Evolutionary conservation across 2,329 filamentous ascomycete genomes (phyloP).

Genomic region (Pseudophaeomoniella oleicola): DNA sequence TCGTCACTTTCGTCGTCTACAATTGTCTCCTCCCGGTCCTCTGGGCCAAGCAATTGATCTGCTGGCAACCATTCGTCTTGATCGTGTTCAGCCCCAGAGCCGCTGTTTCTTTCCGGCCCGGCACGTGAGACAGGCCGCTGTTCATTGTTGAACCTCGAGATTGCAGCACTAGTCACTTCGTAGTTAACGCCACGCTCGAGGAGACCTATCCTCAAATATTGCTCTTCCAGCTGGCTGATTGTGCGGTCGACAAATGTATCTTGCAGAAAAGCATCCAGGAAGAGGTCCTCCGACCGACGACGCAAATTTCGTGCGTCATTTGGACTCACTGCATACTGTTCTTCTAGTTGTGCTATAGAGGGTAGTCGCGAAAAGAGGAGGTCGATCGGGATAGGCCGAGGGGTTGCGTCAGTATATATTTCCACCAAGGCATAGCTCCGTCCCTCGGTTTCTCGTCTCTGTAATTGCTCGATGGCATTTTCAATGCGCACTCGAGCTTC

Average conservation of each 20-base stretch:
- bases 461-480: not conserved
- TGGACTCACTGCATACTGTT: conserved; percentile 21
- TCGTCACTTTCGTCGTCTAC: conserved; percentile 29
- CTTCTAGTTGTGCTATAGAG: conserved; percentile 26
- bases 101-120: not conserved
- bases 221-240: conserved; percentile 13
- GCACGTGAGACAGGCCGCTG: conserved; percentile 10
- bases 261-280: conserved; percentile 26
- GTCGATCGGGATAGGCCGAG: not conserved
- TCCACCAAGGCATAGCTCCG: not conserved
- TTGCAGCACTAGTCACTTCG: conserved; percentile 20
- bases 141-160: conserved; percentile 23
- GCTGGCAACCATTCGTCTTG: not conserved
- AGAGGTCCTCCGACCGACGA: conserved; percentile 27
- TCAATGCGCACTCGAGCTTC: not conserved
- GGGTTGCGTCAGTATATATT: not conserved
- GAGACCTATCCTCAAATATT: conserved; percentile 22
- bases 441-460: not conserved
- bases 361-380: conserved; percentile 26
- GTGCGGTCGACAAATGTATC: conserved; percentile 20
- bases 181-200: conserved; percentile 23
- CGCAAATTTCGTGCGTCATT: conserved; percentile 24
- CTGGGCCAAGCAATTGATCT: conserved; percentile 4
- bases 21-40: conserved; percentile 15
- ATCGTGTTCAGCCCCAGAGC: not conserved